Percentiles rank a stretch among this genome's conserved stretches.
Evolutionary conservation across 2,329 filamentous ascomycete genomes (phyloP).

Genomic region (Cryphonectria carpinicola): DNA sequence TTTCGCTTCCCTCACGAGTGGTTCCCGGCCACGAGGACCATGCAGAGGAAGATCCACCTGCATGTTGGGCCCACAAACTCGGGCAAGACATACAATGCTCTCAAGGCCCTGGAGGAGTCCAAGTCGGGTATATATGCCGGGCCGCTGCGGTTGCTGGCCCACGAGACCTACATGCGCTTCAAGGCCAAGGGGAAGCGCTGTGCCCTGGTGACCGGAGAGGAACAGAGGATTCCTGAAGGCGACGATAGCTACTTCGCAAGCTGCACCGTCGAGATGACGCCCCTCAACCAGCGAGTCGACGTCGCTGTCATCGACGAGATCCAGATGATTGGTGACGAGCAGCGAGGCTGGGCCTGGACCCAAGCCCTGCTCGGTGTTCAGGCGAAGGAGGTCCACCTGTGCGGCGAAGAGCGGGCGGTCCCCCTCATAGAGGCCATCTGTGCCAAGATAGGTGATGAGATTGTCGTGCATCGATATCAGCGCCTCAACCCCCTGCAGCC

Average conservation of each 20-base stretch:
- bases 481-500: constrained; percentile 78
- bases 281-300: constrained; percentile 64
- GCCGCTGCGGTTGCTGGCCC: constrained; percentile 83
- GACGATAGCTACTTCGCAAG: constrained; percentile 67
- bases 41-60: constrained; percentile 84
- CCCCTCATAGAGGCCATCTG: constrained; percentile 78
- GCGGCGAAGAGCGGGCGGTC: constrained; percentile 84
- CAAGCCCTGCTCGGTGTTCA: constrained; percentile 84
- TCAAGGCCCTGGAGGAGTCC: constrained; percentile 80
- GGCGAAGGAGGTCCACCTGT: constrained; percentile 89
- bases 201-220: constrained; percentile 87
- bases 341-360: constrained; percentile 94
- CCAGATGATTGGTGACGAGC: constrained; percentile 85
- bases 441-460: constrained; percentile 77
- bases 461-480: constrained; percentile 81
- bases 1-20: constrained; percentile 89
- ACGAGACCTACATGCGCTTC: constrained; percentile 92
- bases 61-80: constrained; percentile 98
- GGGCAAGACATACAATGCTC: constrained; percentile 93
- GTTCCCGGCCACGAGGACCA: constrained; percentile 80
- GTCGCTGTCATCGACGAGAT: constrained; percentile 98
- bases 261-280: constrained; percentile 91
- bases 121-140: constrained; percentile 86
- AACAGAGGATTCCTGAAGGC: constrained; percentile 70
- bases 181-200: constrained; percentile 76